phyloP scores from a whole-genome alignment of 2,329 filamentous ascomycete genomes.

The Colletotrichum eleusines region DNA sequence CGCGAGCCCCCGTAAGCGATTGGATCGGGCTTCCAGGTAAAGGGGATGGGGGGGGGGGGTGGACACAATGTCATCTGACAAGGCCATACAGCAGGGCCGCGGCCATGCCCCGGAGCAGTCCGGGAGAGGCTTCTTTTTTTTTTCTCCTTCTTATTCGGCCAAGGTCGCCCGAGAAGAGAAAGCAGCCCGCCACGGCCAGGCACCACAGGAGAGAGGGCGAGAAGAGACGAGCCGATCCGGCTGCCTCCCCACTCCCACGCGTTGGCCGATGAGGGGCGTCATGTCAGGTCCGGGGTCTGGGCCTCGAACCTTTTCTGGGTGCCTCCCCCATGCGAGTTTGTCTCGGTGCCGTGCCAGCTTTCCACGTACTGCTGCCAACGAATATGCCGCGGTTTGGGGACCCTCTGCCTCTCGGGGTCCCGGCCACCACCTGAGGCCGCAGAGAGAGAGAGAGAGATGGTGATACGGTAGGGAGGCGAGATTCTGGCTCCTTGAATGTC shows the following conservation, averaged over 20 bases:
- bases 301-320: neutral
- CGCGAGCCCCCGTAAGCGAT: conserved; percentile 30
- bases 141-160: neutral
- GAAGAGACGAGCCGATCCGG: conserved; percentile 35
- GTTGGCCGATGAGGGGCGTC: conserved; percentile 3
- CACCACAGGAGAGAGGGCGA: conserved; percentile 28
- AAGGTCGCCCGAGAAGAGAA: neutral
- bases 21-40: conserved; percentile 31
- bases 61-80: conserved; percentile 39
- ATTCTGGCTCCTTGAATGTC: conserved; percentile 11
- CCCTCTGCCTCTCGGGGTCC: conserved; percentile 7
- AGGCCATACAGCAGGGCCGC: neutral
- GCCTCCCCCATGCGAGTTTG: neutral
- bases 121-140: neutral
- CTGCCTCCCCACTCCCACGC: conserved; percentile 19
- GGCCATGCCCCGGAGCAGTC: neutral
- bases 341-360: neutral
- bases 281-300: conserved; percentile 1
- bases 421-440: conserved; percentile 17
- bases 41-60: too few species aligned
- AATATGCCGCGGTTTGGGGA: conserved; percentile 20
- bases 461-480: conserved; percentile 18
- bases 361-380: conserved; percentile 21
- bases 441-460: neutral
- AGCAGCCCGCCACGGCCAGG: conserved; percentile 20